Evolutionary conservation across 441 rosid genomes (phyloP), one percentile per base, ranked within the genome.

Genomic region (Cnidoscolus chayamansa): DNA sequence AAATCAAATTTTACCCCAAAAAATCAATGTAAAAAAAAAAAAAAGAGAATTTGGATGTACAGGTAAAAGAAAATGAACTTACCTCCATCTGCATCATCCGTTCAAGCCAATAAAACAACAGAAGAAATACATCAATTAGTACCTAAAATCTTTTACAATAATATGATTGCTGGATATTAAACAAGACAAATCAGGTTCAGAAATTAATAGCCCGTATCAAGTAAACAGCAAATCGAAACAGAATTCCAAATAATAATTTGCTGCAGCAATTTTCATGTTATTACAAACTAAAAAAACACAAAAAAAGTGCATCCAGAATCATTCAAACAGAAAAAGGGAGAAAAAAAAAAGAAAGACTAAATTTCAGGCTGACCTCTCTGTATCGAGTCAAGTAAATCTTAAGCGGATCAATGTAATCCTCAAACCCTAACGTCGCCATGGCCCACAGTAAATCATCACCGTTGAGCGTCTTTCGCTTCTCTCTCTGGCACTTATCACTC

Each of bases 361-460:
- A 58, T 47, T 20, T 45, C 1, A 65, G 67, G n/a, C 59, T 65
- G 72, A 94, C 97, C 92, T 94, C 99, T 75, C 99, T 85, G 70
- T 92, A 94, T 83, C 93, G 85, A 71, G 85, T 48, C 30, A 95
- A 85, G 81, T 95, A 92, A 80, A 82, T 55, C 82, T 92, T 95
- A 7, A 95, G 87, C 1, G 99, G 99, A 50, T 93, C 98, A 40
- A 92, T 93, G 78, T 95, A 95, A 71, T 92, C 98, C 88, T 92
- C 98, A 82, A 95, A 95, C 71, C 98, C 99, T 84, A 95, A 79
- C 30, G 98, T 95, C 0, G 97, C 96, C 96, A 95, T 95, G 48
- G 97, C 97, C 97, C 97, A 95, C 40, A 95, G 88, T 81, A 95
- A 84, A 83, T 95, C 99, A 70, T 95, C 99, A 56, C 97, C 98